These are phyloP conservation scores for Saccharomycopsis babjevae DNA, from an alignment of 805 yeast species.

Conservation along the genomic window DNA sequence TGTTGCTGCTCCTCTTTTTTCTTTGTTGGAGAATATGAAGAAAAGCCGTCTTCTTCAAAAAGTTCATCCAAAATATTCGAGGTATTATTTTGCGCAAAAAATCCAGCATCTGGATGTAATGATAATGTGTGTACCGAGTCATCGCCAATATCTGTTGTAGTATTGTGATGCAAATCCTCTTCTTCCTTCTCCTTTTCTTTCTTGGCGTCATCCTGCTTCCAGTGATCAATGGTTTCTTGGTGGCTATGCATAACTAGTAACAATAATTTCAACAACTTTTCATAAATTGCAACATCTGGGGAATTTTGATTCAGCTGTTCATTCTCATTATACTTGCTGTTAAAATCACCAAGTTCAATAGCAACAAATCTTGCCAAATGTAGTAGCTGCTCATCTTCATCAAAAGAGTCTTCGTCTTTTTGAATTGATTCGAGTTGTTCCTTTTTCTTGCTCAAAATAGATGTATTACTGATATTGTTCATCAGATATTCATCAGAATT, in stretches of 20 bases:
- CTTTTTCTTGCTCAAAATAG: not conserved
- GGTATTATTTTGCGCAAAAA: not conserved
- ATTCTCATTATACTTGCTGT: conserved; percentile 6
- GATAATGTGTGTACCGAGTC: conserved; percentile 13
- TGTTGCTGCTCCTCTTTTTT: not conserved
- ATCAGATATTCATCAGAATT: not conserved
- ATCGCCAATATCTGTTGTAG: conserved; percentile 14
- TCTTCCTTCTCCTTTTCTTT: not conserved
- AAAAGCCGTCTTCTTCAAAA: not conserved
- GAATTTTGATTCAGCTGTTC: conserved; percentile 4
- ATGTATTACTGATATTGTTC: not conserved
- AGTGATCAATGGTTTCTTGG: not conserved
- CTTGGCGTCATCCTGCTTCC: not conserved
- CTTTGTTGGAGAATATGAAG: not conserved
- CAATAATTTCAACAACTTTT: conserved; percentile 19
- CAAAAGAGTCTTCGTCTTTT: not conserved
- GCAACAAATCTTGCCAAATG: conserved; percentile 10
- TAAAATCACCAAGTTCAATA: conserved; percentile 4
- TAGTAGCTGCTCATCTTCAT: conserved; percentile 7
- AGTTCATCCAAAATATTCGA: not conserved
- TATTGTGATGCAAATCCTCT: conserved; percentile 3
- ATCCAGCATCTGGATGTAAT: conserved; percentile 14
- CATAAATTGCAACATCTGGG: conserved; percentile 20
- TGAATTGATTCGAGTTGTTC: too few species aligned
- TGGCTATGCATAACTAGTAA: conserved; percentile 4